Evolutionary conservation across 2,329 filamentous ascomycete genomes (phyloP), one percentile per base, ranked within the genome.

Genomic region (Coniochaeta ligniaria): DNA sequence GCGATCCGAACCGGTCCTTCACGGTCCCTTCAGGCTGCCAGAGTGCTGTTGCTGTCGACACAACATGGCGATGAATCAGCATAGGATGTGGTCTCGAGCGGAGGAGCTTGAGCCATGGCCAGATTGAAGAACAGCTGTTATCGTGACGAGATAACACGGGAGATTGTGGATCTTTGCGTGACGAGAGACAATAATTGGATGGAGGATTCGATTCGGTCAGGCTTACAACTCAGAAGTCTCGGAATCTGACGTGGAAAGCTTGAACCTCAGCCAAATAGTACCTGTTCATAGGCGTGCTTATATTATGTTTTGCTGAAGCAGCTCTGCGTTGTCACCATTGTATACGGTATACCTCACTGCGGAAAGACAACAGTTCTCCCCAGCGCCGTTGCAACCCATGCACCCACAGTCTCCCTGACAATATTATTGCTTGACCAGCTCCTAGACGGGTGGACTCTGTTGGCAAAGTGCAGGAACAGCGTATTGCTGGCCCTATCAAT

Each of bases 1-100:
- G 76, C 58, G 84, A 84, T 24, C 74, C 75, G 0, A 78, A 79
- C 59, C 66, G 75, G 43, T 70, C 68, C 0, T 76, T 70, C 61
- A 73, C 70, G 35, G 69, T 74, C 8, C 66, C 70, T 0, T 57
- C 38, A 9, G 59, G 66, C 22, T 73, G 69, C 58, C 62, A 58
- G 2, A 60, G 63, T 8, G 62, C 61, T 2, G 66, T 63, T 0
- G 63, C 62, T 20, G 67, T 70, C 2, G 63, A 61, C 38, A 62
- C 63, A 14, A 69, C 62, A 17, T 73, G 71, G 72, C 65, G 66
- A 33, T 72, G 24, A 54, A 45, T 11, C 5, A 45, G 41, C 28
- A 9, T 9, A 9, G 9, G 9, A 6, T 31, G 28, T 31, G 9
- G 5, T 31, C 5, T 5, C 9, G 28, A 31, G 5, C 9, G 28